These are phyloP conservation scores for Alternaria alternata DNA, from an alignment of 2,329 filamentous ascomycete species.

Conservation along the genomic window DNA sequence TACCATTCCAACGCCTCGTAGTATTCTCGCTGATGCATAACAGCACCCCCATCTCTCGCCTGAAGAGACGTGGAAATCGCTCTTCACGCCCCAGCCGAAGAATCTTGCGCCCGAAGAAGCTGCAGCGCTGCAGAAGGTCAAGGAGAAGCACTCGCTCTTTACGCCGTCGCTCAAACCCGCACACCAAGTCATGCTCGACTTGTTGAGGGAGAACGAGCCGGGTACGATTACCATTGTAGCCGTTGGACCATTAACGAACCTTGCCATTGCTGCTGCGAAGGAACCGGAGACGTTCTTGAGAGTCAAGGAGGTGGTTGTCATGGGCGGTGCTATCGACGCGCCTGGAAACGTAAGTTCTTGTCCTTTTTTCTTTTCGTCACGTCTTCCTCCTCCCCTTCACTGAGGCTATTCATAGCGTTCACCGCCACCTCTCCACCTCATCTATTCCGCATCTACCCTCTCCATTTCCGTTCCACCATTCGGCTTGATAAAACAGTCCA, in stretches of 20 bases:
- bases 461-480: constrained; percentile 45
- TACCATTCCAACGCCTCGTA: not conserved
- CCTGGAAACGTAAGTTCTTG: constrained; percentile 71
- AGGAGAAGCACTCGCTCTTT: constrained; percentile 64
- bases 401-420: constrained; percentile 21
- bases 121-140: constrained; percentile 48
- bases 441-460: constrained; percentile 24
- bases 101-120: constrained; percentile 44
- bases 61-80: constrained; percentile 57
- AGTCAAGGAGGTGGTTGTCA: constrained; percentile 90
- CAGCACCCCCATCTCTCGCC: constrained; percentile 60
- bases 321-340: constrained; percentile 85
- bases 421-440: constrained; percentile 22
- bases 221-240: constrained; percentile 90
- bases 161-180: constrained; percentile 76
- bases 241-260: constrained; percentile 90
- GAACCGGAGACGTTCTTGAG: constrained; percentile 89
- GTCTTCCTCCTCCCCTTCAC: not conserved
- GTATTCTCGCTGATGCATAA: constrained; percentile 5
- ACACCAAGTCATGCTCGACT: constrained; percentile 86
- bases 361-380: not conserved
- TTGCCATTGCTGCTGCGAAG: constrained; percentile 85
- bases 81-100: constrained; percentile 51
- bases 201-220: constrained; percentile 80
- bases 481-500: constrained; percentile 51